phyloP scores from a whole-genome alignment of 768 basidiomycete genomes.

The Sarcodon sp. region DNA sequence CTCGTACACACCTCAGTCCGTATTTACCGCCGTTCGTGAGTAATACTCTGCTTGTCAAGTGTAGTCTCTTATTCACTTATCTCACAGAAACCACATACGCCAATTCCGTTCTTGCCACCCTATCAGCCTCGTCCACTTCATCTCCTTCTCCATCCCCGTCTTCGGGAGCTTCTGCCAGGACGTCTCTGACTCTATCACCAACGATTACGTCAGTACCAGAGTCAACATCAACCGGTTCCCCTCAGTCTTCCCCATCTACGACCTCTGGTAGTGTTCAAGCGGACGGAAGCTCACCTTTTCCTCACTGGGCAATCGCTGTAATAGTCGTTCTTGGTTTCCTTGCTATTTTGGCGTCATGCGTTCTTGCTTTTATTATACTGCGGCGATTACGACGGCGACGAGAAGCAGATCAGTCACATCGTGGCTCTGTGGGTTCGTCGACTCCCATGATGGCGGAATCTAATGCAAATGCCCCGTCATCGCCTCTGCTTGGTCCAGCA shows the following conservation, averaged over 20 bases:
- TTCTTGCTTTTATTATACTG: slow-evolving; percentile 62
- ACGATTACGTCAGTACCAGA: slow-evolving; percentile 12
- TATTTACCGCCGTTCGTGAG: slow-evolving; percentile 73
- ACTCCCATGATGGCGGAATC: slow-evolving; percentile 75
- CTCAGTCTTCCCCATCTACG: slow-evolving; percentile 3
- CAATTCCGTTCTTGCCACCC: slow-evolving; percentile 40
- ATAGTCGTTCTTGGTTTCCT: slow-evolving; percentile 80
- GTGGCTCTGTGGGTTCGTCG: slow-evolving; percentile 67
- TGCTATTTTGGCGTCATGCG: slow-evolving; percentile 57
- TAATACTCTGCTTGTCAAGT: slow-evolving; percentile 13
- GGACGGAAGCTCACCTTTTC: slow-evolving; percentile 34
- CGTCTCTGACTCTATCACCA: no score
- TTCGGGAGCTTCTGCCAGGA: slow-evolving; percentile 21
- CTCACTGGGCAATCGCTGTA: slow-evolving; percentile 87
- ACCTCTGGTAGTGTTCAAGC: slow-evolving; percentile 29
- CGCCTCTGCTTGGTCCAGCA: slow-evolving; percentile 31
- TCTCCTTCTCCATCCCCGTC: slow-evolving; percentile 26
- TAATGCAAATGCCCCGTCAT: slow-evolving; percentile 25
- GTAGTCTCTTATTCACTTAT: slow-evolving; percentile 3
- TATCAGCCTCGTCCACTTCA: slow-evolving; percentile 34
- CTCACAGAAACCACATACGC: slow-evolving; percentile 61
- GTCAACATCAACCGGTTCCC: slow-evolving; percentile 13
- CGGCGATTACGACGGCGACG: slow-evolving; percentile 48
- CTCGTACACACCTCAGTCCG: slow-evolving; percentile 50
- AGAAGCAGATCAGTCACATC: slow-evolving; percentile 31